Evolutionary conservation across 2,329 filamentous ascomycete genomes (phyloP).

Genomic region (Plectosphaerella sp.): DNA sequence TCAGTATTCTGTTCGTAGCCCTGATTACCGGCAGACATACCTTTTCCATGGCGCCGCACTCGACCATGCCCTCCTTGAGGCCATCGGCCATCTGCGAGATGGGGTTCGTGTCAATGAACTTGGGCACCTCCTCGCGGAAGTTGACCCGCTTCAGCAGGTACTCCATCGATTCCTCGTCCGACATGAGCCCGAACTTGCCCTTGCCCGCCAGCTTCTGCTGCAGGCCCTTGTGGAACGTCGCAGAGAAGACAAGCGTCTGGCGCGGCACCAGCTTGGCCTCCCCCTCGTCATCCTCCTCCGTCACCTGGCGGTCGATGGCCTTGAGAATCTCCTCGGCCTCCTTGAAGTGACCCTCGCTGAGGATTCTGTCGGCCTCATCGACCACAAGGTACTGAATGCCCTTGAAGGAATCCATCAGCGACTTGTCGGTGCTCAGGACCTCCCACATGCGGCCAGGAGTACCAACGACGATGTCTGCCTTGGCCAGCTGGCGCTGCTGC

Average conservation of each 20-base stretch:
- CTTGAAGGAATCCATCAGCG: conserved; percentile 66
- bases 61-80: conserved; percentile 83
- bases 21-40: conserved; percentile 32
- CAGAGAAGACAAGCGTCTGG: conserved; percentile 94
- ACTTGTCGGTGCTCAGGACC: conserved; percentile 71
- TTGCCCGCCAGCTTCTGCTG: conserved; percentile 89
- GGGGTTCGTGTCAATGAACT: conserved; percentile 90
- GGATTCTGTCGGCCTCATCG: conserved; percentile 87
- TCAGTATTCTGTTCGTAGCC: conserved; percentile 13
- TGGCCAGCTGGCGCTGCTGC: conserved; percentile 77
- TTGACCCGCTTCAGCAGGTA: conserved; percentile 87
- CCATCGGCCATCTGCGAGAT: conserved; percentile 81
- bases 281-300: conserved; percentile 49
- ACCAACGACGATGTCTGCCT: conserved; percentile 87
- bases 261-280: conserved; percentile 44
- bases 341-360: conserved; percentile 93
- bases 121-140: conserved; percentile 78
- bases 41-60: conserved; percentile 93
- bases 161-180: conserved; percentile 81
- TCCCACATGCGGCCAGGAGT: conserved; percentile 95
- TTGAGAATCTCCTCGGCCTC: conserved; percentile 86
- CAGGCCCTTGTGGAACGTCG: conserved; percentile 86
- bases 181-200: conserved; percentile 48
- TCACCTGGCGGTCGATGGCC: conserved; percentile 69
- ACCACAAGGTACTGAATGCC: conserved; percentile 78